These are phyloP conservation scores for Colletotrichum sp. DNA, from an alignment of 2,329 filamentous ascomycete genomes.

Conservation along the genomic window DNA sequence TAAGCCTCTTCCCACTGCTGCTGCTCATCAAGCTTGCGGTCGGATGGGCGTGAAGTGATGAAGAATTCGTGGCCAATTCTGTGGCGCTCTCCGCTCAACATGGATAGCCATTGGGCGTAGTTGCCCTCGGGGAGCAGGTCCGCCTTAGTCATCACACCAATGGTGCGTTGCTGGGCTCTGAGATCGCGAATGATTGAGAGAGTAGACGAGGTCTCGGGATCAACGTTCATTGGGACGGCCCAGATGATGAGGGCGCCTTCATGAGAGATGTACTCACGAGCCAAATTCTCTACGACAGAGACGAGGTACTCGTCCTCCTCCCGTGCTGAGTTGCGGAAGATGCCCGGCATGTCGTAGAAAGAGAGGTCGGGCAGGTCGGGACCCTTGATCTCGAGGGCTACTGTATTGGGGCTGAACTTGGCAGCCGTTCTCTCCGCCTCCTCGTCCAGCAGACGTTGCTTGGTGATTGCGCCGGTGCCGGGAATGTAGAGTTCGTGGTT, in stretches of 20 bases:
- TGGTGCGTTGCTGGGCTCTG: constrained; percentile 62
- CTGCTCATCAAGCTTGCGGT: constrained; percentile 57
- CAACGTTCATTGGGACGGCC: constrained; percentile 78
- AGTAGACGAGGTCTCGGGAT: constrained; percentile 77
- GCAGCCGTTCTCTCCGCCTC: constrained; percentile 55
- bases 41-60: constrained; percentile 72
- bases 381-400: constrained; percentile 77
- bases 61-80: constrained; percentile 78
- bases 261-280: constrained; percentile 72
- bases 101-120: constrained; percentile 63
- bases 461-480: constrained; percentile 44
- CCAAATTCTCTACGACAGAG: constrained; percentile 73
- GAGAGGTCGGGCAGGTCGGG: constrained; percentile 75
- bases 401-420: constrained; percentile 83
- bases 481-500: constrained; percentile 61
- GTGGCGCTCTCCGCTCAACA: constrained; percentile 68
- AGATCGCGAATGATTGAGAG: constrained; percentile 66
- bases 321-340: constrained; percentile 74
- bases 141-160: constrained; percentile 86
- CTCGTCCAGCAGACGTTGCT: constrained; percentile 37
- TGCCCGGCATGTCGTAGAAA: constrained; percentile 85
- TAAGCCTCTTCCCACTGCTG: constrained; percentile 57
- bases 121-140: constrained; percentile 69
- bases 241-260: constrained; percentile 78
- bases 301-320: constrained; percentile 73